Evolutionary conservation across 2,329 filamentous ascomycete genomes (phyloP).

Genomic region (Knufia petricola): DNA sequence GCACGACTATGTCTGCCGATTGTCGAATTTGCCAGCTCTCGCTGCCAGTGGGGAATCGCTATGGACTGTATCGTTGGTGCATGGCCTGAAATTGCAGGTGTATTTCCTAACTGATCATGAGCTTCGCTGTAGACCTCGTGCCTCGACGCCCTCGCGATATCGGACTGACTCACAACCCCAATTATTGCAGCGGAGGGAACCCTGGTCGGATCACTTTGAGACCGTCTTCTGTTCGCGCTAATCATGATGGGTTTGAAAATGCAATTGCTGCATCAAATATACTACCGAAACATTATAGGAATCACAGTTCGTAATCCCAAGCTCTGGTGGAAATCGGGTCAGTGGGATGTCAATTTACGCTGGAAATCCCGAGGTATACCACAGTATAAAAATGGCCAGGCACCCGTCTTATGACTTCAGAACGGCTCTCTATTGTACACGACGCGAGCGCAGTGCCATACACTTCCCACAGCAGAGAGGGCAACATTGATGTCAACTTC

Average conservation of each 20-base stretch:
- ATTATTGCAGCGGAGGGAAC: neutral
- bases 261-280: neutral
- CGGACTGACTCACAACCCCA: neutral
- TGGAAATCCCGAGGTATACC: too few relatives aligned
- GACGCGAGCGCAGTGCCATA: too few relatives aligned
- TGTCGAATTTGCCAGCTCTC: conserved; percentile 17
- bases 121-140: neutral
- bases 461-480: too few relatives aligned
- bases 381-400: too few relatives aligned
- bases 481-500: too few relatives aligned
- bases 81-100: neutral
- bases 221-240: neutral
- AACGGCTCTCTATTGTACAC: too few relatives aligned
- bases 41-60: conserved; percentile 14
- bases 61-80: neutral
- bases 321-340: too few relatives aligned
- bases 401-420: too few relatives aligned
- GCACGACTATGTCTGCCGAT: conserved; percentile 24
- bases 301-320: too few relatives aligned
- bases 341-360: too few relatives aligned
- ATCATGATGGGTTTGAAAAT: neutral
- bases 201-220: neutral
- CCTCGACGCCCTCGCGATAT: neutral
- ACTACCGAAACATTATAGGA: too few relatives aligned
- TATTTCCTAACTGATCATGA: neutral